These are phyloP conservation scores for Penicillium argentinense DNA, from an alignment of 495 filamentous ascomycete species.

Conservation along the genomic window DNA sequence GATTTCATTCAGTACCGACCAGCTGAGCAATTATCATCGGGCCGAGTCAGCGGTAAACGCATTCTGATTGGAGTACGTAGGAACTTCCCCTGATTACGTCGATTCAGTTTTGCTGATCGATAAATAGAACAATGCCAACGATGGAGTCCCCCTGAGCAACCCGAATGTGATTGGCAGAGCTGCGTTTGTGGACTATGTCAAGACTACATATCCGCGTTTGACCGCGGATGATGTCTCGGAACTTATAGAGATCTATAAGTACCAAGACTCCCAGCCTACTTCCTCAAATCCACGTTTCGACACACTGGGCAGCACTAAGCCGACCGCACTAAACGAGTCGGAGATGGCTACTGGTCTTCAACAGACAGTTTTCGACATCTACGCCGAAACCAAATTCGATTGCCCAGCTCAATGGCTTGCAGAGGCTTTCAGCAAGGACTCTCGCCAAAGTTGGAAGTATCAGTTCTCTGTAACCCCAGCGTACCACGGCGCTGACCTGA, in stretches of 20 bases:
- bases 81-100: too few relatives aligned
- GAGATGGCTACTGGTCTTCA: constrained; percentile 52
- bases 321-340: constrained; percentile 48
- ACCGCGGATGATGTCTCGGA: constrained; percentile 42
- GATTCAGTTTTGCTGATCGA: neutral
- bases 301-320: constrained; percentile 43
- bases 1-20: constrained; percentile 54
- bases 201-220: constrained; percentile 49
- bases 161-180: constrained; percentile 49
- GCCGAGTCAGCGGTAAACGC: constrained; percentile 52
- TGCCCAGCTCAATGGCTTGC: constrained; percentile 67
- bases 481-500: constrained; percentile 56
- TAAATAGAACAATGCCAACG: constrained; percentile 49
- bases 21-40: constrained; percentile 48
- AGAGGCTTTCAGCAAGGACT: constrained; percentile 45
- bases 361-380: constrained; percentile 40
- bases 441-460: constrained; percentile 52
- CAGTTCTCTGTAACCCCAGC: constrained; percentile 62
- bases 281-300: constrained; percentile 33
- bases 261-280: constrained; percentile 18
- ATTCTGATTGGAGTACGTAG: constrained; percentile 50
- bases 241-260: constrained; percentile 47
- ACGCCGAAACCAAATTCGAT: constrained; percentile 60
- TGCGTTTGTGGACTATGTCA: constrained; percentile 45
- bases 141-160: constrained; percentile 52